Base-by-base conservation (phyloP, 2,329 filamentous ascomycete genomes). In the Tolypocladium endophyticum region DNA sequence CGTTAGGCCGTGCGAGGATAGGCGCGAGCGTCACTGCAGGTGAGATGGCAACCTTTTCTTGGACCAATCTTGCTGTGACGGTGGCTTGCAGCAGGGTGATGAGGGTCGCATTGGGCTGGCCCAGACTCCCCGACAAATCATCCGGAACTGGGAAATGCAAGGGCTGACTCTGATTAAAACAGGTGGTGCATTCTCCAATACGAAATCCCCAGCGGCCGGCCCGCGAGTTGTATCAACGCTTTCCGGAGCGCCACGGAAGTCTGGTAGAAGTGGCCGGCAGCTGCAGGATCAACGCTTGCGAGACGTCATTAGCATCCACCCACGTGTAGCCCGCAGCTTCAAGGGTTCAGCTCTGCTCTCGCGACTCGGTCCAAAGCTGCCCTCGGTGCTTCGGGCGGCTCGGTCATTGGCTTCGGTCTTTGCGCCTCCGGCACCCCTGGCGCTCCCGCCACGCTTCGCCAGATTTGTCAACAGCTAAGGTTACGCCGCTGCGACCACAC, bases 391-490 rank as follows among this genome's bases (percentile, higher is more conserved):
- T 63, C 60, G 64, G 61, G 56, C 58, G 59, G 62, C 64, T 68
- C 66, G 64, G 68, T 64, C 61, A 63, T 62, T 64, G 64, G 67
- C 60, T 53, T 64, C 66, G 66, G 66, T 66, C 60, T 64, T 67
- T 65, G 47, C 54, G 28, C 23, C 20, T 39, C 20, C 54, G 30
- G 60, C 54, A 53, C 35, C 52, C 54, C 59, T 41, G 60, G 56
- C 56, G 36, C 55, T 36, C 54, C 63, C 30, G 56, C 41, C 56
- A 35, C 55, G 55, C 55, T 47, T 47, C 39, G 33, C 56, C 41
- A 18, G 35, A 55, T 55, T 57, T 35, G 47, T 43, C 59, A 33
- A 36, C 43, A 8, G 12, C 41, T 25, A 8, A 35, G n/a, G 25
- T 39, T 54, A 16, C 30, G 30, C 30, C 28, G 28, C 50, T n/a